Evolutionary conservation across 2,329 filamentous ascomycete species (phyloP), one percentile per base, ranked within the genome.

Genomic region (Microsporum audouinii): DNA sequence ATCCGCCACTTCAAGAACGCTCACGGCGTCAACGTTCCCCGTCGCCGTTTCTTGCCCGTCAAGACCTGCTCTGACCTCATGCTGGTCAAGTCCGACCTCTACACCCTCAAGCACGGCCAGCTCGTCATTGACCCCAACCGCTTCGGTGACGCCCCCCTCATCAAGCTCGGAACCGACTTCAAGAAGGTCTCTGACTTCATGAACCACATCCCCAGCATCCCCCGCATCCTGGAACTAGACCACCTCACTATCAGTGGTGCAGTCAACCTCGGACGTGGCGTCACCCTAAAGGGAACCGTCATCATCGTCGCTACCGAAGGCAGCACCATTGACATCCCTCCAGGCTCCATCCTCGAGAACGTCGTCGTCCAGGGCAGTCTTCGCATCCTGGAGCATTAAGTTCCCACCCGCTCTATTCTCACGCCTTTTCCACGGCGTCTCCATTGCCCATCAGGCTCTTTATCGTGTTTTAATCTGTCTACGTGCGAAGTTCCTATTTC

Each of bases 1-100:
- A 99, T 99, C 76, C 91, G 92, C 69, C 94, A 99, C 81, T 99
- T 99, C 84, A 87, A 88, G 79, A 96, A 96, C 77, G 94, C 91
- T 43, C 94, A 99, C 78, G 94, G 94, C 80, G 92, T 99, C 80
- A 99, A 99, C 77, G 94, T 99, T 60, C 94, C 94, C 66, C 89
- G 94, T 75, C 87, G 91, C 71, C 91, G 94, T 69, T 99, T 99
- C 89, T 84, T 99, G 81, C 94, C 94, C 64, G 94, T 99, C 82
- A 99, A 99, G 89, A 99, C 94, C 27, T 99, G 92, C 84, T 99
- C 94, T 60, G 94, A 99, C 75, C 83, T 99, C 67, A 95, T 99
- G 91, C 88, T 99, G 64, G 94, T 99, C 84, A 99, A 99, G 85
- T 97, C 94, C 31, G 94, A 99, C 73, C 84, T 99, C 64, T 99